A percentile compares a stretch with the other conserved stretches of the same genome.
These are phyloP conservation scores for Bruguiera hainesii DNA, from an alignment of 441 rosid species.

Conservation along the genomic window DNA sequence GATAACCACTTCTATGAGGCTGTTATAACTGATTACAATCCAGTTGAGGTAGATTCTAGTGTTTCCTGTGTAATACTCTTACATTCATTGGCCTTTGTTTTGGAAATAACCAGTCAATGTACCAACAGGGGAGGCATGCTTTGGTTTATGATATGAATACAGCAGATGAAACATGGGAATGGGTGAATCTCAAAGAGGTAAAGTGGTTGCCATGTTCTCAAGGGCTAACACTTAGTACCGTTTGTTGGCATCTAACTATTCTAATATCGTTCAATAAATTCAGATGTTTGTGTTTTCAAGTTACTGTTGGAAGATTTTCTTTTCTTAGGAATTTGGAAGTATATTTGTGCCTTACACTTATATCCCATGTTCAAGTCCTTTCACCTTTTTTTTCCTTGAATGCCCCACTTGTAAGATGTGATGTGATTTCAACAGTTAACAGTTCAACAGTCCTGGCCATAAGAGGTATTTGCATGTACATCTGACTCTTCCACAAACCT, in stretches of 20 bases:
- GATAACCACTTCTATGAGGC: slow-evolving; percentile 94
- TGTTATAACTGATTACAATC: slow-evolving; percentile 75
- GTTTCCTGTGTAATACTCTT: slow-evolving; percentile 15
- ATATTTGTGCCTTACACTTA: too few relatives aligned
- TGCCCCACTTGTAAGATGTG: too few relatives aligned
- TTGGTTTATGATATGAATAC: slow-evolving; percentile 89
- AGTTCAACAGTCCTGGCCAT: too few relatives aligned
- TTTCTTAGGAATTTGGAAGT: too few relatives aligned
- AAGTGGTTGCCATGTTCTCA: slow-evolving; percentile 13
- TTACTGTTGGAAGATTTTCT: too few relatives aligned
- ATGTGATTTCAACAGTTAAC: too few relatives aligned
- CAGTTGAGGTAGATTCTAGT: slow-evolving; percentile 47
- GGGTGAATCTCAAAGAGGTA: slow-evolving; percentile 99
- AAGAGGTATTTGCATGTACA: too few relatives aligned
- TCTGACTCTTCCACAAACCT: too few relatives aligned
- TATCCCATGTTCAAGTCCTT: too few relatives aligned
- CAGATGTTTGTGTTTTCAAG: too few relatives aligned
- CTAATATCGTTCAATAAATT: neutral
- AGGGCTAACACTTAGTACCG: neutral
- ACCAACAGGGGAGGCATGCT: slow-evolving; percentile 84
- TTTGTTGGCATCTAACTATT: slow-evolving; percentile 1
- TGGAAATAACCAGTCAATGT: slow-evolving; percentile 22
- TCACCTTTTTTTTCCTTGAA: too few relatives aligned
- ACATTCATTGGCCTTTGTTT: slow-evolving; percentile 6
- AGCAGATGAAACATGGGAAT: slow-evolving; percentile 88